Evolutionary conservation across 164 flowering plant genomes (phyloP).

Genomic region (Warburgia ugandensis): DNA sequence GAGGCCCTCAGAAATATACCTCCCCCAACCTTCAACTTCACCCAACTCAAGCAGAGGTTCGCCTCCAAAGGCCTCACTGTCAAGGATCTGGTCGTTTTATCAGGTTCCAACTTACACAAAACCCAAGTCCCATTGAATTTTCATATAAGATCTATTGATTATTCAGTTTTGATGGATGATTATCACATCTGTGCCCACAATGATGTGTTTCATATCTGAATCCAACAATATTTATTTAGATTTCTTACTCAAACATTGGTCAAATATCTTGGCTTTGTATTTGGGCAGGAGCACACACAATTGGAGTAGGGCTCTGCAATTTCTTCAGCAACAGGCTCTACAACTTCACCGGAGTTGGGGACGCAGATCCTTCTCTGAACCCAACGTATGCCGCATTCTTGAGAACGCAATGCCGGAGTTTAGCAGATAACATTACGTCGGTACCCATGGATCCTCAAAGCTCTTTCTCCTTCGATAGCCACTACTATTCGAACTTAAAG

Average conservation of each 20-base stretch:
- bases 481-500: constrained; percentile 26
- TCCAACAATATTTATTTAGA: too few relatives aligned
- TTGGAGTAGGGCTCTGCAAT: constrained; percentile 42
- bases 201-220: too few relatives aligned
- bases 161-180: too few relatives aligned
- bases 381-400: constrained; percentile 31
- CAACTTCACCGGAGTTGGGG: constrained; percentile 57
- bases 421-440: constrained; percentile 15
- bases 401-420: constrained; percentile 26
- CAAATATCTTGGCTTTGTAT: too few relatives aligned
- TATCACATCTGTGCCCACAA: too few relatives aligned
- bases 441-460: constrained; percentile 51
- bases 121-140: too few relatives aligned
- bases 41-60: constrained; percentile 28
- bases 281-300: constrained; percentile 39
- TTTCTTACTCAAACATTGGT: too few relatives aligned
- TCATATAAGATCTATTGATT: too few relatives aligned
- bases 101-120: too few relatives aligned
- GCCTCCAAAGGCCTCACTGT: constrained; percentile 28
- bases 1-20: constrained; percentile 41
- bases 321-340: constrained; percentile 36
- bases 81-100: constrained; percentile 45
- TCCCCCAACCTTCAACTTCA: constrained; percentile 36
- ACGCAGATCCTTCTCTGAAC: constrained; percentile 39
- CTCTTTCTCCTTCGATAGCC: constrained; percentile 25